Percentiles rank a stretch among this genome's conserved stretches.
phyloP scores from a whole-genome alignment of 352 stramenopile genomes.

The Thalassiosira livingstoniorum region DNA sequence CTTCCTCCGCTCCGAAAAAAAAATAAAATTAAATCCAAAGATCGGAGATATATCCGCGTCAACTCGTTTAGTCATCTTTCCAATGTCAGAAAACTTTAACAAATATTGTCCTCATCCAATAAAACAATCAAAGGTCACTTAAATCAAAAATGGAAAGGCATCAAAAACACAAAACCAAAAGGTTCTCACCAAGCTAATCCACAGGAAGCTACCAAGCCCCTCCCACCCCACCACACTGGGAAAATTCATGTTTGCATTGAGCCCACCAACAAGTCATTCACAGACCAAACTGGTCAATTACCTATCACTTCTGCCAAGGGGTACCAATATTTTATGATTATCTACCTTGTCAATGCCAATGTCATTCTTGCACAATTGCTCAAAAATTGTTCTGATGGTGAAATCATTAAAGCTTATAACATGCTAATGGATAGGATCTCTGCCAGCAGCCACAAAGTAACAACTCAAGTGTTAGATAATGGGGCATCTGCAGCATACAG shows the following conservation, averaged over 20 bases:
- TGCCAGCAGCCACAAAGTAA: neutral
- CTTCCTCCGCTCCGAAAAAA: too few species aligned
- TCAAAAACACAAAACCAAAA: conserved; percentile 19
- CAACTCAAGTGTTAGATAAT: neutral
- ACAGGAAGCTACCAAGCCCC: neutral
- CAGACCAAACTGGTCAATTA: conserved; percentile 50
- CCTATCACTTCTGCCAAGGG: conserved; percentile 30
- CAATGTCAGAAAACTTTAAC: conserved; percentile 5
- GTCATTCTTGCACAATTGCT: conserved; percentile 39
- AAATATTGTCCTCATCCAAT: conserved; percentile 9
- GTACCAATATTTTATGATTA: conserved; percentile 48
- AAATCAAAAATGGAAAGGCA: neutral
- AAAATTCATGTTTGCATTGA: neutral
- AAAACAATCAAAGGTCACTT: conserved; percentile 32
- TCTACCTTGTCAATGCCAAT: conserved; percentile 60
- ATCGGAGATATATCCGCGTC: too few species aligned
- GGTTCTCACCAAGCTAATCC: neutral
- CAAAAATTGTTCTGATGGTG: conserved; percentile 9
- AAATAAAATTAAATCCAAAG: too few species aligned
- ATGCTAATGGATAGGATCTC: neutral
- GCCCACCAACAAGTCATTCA: neutral
- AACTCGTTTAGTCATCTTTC: too few species aligned
- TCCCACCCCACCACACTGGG: neutral
- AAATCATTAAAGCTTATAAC: neutral
- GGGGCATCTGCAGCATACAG: neutral